These are phyloP conservation scores for Agrocybe praecox DNA, from an alignment of 768 basidiomycete genomes.

Conservation along the genomic window DNA sequence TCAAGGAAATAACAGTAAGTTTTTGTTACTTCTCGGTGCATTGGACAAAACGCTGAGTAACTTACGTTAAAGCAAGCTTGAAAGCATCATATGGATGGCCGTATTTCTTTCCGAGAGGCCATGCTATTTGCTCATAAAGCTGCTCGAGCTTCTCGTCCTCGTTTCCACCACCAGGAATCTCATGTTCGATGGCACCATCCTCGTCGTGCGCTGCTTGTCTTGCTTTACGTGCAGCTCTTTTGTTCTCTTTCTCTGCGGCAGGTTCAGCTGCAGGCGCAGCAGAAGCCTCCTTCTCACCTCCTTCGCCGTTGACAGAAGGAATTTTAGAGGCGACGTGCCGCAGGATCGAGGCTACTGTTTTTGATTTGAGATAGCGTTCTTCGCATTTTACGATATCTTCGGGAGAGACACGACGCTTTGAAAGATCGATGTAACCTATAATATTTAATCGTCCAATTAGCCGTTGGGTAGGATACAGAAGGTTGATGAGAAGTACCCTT, in stretches of 20 bases:
- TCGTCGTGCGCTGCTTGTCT: slow-evolving; percentile 46
- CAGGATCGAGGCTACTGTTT: slow-evolving; percentile 92
- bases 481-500: slow-evolving; percentile 68
- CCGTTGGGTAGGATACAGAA: neutral
- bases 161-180: slow-evolving; percentile 43
- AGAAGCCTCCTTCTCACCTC: slow-evolving; percentile 20
- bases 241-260: slow-evolving; percentile 47
- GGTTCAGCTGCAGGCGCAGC: slow-evolving; percentile 14
- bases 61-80: slow-evolving; percentile 93
- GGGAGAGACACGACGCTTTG: slow-evolving; percentile 95
- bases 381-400: slow-evolving; percentile 99
- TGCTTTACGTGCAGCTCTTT: slow-evolving; percentile 45
- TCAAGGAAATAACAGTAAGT: slow-evolving; percentile 3
- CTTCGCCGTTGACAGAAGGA: slow-evolving; percentile 45
- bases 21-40: neutral
- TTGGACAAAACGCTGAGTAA: slow-evolving; percentile 7
- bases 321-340: slow-evolving; percentile 87
- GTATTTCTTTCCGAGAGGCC: slow-evolving; percentile 91
- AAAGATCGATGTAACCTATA: slow-evolving; percentile 96
- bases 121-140: slow-evolving; percentile 88
- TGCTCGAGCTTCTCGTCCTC: slow-evolving; percentile 84
- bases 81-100: slow-evolving; percentile 98
- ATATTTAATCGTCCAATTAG: neutral
- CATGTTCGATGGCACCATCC: slow-evolving; percentile 42
- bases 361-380: slow-evolving; percentile 97